phyloP scores from a whole-genome alignment of 2,329 filamentous ascomycete species.

The Beauveria medogensis region DNA sequence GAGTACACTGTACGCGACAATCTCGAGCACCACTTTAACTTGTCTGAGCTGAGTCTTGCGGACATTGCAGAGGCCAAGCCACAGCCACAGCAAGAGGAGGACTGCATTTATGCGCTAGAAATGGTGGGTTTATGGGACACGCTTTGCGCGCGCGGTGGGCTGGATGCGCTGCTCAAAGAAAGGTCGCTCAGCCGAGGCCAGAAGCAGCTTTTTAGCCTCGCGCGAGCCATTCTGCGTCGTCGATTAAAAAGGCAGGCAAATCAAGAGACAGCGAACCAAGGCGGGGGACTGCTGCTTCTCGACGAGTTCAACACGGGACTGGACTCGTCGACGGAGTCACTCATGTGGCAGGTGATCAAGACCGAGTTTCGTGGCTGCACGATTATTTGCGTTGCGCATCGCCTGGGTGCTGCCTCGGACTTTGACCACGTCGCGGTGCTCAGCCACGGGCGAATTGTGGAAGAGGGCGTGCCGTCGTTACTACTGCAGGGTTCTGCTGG shows the following conservation, averaged over 20 bases:
- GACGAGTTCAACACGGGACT: slow-evolving; percentile 20
- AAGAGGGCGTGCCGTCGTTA: background rate
- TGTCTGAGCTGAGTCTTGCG: background rate
- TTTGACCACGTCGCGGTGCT: slow-evolving; percentile 22
- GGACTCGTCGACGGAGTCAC: slow-evolving; percentile 20
- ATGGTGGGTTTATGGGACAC: slow-evolving; percentile 4
- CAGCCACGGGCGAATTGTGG: slow-evolving; percentile 17
- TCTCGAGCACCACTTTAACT: slow-evolving; percentile 1
- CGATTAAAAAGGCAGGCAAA: background rate
- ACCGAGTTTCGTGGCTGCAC: slow-evolving; percentile 20
- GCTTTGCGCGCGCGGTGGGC: background rate
- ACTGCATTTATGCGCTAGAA: slow-evolving; percentile 2
- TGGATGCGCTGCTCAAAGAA: slow-evolving; percentile 4
- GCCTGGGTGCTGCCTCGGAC: slow-evolving; percentile 21
- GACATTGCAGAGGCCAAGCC: background rate
- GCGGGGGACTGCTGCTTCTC: background rate
- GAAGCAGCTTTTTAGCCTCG: slow-evolving; percentile 12
- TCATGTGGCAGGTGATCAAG: slow-evolving; percentile 20
- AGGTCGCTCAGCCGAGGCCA: slow-evolving; percentile 10
- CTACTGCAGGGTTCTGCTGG: background rate
- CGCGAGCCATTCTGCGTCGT: slow-evolving; percentile 8
- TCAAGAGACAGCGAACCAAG: background rate
- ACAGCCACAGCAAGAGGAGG: background rate
- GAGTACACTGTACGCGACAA: slow-evolving; percentile 6
- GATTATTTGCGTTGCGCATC: slow-evolving; percentile 22